A percentile compares a stretch with the other conserved stretches of the same genome.
phyloP scores from a whole-genome alignment of 202 grass and related monocot species.

The Digitaria exilis region DNA sequence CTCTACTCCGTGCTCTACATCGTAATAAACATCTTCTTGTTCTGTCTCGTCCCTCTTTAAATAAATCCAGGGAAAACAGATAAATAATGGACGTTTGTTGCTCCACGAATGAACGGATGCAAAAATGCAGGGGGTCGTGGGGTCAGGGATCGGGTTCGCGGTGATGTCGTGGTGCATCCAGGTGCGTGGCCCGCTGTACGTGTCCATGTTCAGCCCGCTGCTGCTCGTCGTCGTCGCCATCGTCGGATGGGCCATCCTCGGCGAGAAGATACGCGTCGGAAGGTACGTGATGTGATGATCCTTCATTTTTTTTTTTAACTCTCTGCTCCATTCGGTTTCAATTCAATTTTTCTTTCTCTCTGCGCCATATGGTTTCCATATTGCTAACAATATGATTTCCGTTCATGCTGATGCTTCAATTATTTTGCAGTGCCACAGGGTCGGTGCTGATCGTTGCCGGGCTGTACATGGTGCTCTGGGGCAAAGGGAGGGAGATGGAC shows the following conservation, averaged over 20 bases:
- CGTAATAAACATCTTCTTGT: slow-evolving; percentile 17
- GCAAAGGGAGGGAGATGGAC: slow-evolving; percentile 66
- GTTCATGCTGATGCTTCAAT: no score
- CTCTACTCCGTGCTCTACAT: slow-evolving; percentile 72
- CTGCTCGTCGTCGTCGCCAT: slow-evolving; percentile 77
- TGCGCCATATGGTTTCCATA: no score
- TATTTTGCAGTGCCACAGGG: slow-evolving; percentile 56
- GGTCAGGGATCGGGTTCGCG: slow-evolving; percentile 68
- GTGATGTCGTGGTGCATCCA: slow-evolving; percentile 95
- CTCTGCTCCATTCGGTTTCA: no score
- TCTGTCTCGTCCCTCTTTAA: background rate
- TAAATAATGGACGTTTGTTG: no score
- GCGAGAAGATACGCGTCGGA: slow-evolving; percentile 78
- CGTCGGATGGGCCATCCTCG: slow-evolving; percentile 79
- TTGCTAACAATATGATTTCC: no score
- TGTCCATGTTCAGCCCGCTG: slow-evolving; percentile 96
- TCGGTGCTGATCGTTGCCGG: slow-evolving; percentile 77
- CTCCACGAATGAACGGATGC: no score
- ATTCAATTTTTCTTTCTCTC: no score
- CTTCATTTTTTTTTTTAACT: no score
- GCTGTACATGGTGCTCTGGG: slow-evolving; percentile 92
- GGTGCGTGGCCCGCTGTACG: slow-evolving; percentile 68
- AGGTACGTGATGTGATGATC: slow-evolving; percentile 47
- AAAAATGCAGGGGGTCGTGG: slow-evolving; percentile 56
- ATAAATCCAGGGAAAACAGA: no score